These are phyloP conservation scores for Calonectria hongkongensis DNA, from an alignment of 2,329 filamentous ascomycete species.

Conservation along the genomic window DNA sequence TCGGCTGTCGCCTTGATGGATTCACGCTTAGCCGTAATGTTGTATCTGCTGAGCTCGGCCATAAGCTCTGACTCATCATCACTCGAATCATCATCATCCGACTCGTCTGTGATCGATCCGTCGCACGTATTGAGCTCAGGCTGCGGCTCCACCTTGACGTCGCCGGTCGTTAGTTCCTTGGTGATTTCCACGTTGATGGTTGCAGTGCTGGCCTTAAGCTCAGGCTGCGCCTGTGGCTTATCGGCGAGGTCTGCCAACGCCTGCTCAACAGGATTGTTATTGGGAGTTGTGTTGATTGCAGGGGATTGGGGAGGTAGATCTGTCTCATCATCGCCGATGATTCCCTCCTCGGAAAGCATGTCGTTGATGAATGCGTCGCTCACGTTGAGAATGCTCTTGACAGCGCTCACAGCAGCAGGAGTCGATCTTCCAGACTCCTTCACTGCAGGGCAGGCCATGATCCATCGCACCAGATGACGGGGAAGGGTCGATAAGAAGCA, in stretches of 20 bases:
- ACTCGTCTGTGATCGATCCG: background rate
- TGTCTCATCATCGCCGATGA: conserved; percentile 8
- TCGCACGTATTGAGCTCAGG: background rate
- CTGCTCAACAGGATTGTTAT: background rate
- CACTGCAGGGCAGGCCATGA: conserved; percentile 1
- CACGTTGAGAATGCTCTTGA: conserved; percentile 22
- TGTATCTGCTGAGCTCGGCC: background rate
- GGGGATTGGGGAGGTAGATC: background rate
- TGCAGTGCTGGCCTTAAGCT: background rate
- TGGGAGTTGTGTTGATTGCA: background rate
- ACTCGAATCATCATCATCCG: background rate
- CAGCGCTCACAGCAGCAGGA: conserved; percentile 8
- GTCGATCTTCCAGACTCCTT: conserved; percentile 5
- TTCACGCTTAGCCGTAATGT: background rate
- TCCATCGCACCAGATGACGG: conserved; percentile 11
- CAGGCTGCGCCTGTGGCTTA: background rate
- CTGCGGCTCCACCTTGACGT: no score
- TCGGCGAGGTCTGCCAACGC: background rate
- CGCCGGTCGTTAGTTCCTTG: no score
- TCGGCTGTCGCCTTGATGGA: background rate
- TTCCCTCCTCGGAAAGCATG: conserved; percentile 6
- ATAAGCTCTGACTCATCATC: background rate
- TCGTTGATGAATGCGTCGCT: conserved; percentile 14
- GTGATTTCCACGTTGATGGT: background rate
- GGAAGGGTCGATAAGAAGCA: conserved; percentile 4